Evolutionary conservation across 2,329 filamentous ascomycete species (phyloP), one percentile per base, ranked within the genome.

Genomic region (Diplocarpon mali): DNA sequence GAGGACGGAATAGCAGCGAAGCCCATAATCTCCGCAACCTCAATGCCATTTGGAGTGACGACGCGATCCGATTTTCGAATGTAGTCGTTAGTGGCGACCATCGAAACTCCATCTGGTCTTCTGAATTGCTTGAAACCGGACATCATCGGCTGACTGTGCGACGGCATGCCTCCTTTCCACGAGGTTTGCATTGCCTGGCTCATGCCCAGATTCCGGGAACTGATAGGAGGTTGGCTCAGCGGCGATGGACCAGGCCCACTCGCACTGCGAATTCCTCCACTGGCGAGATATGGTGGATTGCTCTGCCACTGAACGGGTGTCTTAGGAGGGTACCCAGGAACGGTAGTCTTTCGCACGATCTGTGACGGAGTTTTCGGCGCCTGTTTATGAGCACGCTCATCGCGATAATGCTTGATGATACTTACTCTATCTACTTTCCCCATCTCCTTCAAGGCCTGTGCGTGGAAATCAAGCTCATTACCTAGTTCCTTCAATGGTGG

Each of bases 401-500:
- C 27, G 20, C 3, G 20, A 4, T 24, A 15, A 17, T 38, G 37
- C 13, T 29, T 14, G 10, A 44, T 39, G 27, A 35, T 28, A 12
- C 39, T 39, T 5, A 24, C 5, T 38, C 35, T 34, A 15, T 13
- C 17, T 11, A 14, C 28, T 7, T 39, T 38, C 13, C n/a, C 38
- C 12, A 20, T 16, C 7, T 43, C 27, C 8, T 42, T 12, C 27
- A 17, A 28, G 5, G 38, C 40, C n/a, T 43, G 28, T 10, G 28
- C 11, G 7, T 40, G 41, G 27, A 40, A 46, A 12, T 37, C 29
- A 2, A 24, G 11, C 9, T 15, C 15, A 5, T 45, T 37, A n/a
- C 24, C 16, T 7, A 47, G 31, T 20, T 45, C 46, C 35, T 45
- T 47, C 28, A 47, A 20, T 9, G 44, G 41, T 7, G 35, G 37